Evolutionary conservation across 2,329 filamentous ascomycete genomes (phyloP).

Genomic region (Exserohilum rostratum): DNA sequence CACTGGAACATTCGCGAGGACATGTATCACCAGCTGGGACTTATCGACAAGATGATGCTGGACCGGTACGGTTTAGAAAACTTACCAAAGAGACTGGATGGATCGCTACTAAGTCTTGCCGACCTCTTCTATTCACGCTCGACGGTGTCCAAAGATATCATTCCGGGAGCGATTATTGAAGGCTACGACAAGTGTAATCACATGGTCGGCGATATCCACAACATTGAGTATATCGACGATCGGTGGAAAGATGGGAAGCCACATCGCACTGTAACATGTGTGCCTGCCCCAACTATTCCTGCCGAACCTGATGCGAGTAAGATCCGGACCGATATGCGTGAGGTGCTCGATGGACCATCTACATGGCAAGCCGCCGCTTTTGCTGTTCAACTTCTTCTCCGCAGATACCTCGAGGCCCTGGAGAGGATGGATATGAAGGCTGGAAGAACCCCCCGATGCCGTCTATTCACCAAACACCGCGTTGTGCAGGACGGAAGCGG

Average conservation of each 20-base stretch:
- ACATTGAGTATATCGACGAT: constrained; percentile 26
- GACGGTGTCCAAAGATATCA: constrained; percentile 15
- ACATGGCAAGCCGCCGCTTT: constrained; percentile 23
- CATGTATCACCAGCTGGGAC: constrained; percentile 24
- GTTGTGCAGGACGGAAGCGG: constrained; percentile 23
- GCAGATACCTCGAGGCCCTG: constrained; percentile 21
- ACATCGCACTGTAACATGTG: constrained; percentile 20
- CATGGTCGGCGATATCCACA: constrained; percentile 17
- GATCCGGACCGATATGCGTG: constrained; percentile 20
- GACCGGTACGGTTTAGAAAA: constrained; percentile 18
- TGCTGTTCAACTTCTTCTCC: constrained; percentile 20
- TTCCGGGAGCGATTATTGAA: constrained; percentile 22
- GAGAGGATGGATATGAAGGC: constrained; percentile 21
- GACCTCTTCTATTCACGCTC: constrained; percentile 17
- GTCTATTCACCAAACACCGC: constrained; percentile 22
- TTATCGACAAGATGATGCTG: constrained; percentile 27
- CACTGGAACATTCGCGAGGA: constrained; percentile 29
- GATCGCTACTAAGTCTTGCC: constrained; percentile 18
- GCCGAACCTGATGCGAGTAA: constrained; percentile 11
- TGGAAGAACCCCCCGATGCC: constrained; percentile 14
- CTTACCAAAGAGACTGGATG: constrained; percentile 18
- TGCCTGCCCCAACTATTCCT: constrained; percentile 13
- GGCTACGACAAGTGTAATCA: constrained; percentile 18
- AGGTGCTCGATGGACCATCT: constrained; percentile 24
- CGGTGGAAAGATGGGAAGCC: constrained; percentile 23